Evolutionary conservation across 805 yeast genomes (phyloP).

Genomic region (Wickerhamomyces alni): DNA sequence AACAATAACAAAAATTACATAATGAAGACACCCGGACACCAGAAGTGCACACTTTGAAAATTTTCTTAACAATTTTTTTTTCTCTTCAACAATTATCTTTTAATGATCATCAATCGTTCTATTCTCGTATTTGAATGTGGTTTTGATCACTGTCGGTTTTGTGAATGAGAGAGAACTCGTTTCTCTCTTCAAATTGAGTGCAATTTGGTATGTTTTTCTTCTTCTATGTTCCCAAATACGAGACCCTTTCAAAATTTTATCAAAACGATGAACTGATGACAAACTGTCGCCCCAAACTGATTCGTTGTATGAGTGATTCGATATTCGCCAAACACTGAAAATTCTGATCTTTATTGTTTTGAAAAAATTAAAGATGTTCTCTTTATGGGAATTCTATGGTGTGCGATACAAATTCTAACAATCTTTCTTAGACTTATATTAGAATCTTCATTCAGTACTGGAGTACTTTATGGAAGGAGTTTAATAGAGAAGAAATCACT

Average conservation of each 20-base stretch:
- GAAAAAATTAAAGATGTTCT: neutral
- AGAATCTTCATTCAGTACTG: neutral
- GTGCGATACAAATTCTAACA: neutral
- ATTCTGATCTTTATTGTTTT: slow-evolving; percentile 18
- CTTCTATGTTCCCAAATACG: too few species aligned
- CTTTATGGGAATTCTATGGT: neutral
- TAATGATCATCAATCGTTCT: too few species aligned
- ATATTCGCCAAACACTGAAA: slow-evolving; percentile 27
- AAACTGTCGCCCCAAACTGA: slow-evolving; percentile 28
- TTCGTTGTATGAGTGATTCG: slow-evolving; percentile 27
- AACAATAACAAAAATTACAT: neutral
- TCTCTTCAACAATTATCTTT: neutral
- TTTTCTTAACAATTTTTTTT: too few species aligned
- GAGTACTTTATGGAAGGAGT: neutral
- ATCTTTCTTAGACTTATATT: neutral
- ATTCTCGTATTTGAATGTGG: too few species aligned
- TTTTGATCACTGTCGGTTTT: too few species aligned
- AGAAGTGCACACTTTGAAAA: neutral
- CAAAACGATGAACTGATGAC: slow-evolving; percentile 13
- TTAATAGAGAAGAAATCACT: slow-evolving; percentile 5
- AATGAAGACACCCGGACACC: slow-evolving; percentile 3
- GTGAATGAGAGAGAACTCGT: too few species aligned
- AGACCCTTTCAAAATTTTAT: too few species aligned
- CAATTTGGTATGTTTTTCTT: slow-evolving; percentile 11
- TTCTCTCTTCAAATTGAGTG: slow-evolving; percentile 9